Evolutionary conservation across 2,329 filamentous ascomycete genomes (phyloP), one percentile per base, ranked within the genome.

Genomic region (Phyllosticta citriasiana): DNA sequence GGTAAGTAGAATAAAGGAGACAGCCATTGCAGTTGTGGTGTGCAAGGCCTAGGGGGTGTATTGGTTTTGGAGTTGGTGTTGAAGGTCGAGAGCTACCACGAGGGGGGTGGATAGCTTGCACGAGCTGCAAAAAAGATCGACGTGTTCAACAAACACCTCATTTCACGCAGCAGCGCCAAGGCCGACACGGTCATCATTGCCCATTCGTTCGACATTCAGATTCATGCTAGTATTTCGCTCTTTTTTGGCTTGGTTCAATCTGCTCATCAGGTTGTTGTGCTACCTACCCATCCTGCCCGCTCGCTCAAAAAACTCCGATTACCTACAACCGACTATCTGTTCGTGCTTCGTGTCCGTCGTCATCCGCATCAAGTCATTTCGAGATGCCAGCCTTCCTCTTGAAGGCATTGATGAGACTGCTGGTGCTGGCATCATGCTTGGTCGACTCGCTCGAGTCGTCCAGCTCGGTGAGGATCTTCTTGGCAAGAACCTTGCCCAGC

Each of bases 401-500:
- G 81, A 97, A 99, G 9, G 89, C 90, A 63, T 87, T 87, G 76
- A 99, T 91, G 67, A 99, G 81, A 27, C 92, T 90, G 65, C 86
- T 90, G 10, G 94, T 99, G 69, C 89, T 94, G 64, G 85, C 79
- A 75, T 99, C 94, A 77, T 99, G 94, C 62, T 82, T 84, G 63
- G 79, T 79, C 60, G 86, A 86, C 68, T 84, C 85, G 64, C 84
- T 89, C n/a, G 82, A 76, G 72, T 87, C 82, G 66, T 97, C 91
- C 63, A 99, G 83, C 82, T 99, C 94, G 71, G 78, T 75, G 65
- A 78, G 72, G 62, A 77, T 83, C 72, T 81, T 81, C 77, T 82
- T 97, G 64, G 94, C 94, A 67, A 99, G 80, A 51, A 88, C 86
- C 87, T 99, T 99, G 76, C 94, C 94, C 64, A 99, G 81, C 82